A percentile compares a stretch with the other conserved stretches of the same genome.
These are phyloP conservation scores for Fusarium avenaceum DNA, from an alignment of 2,329 filamentous ascomycete species.

Conservation along the genomic window DNA sequence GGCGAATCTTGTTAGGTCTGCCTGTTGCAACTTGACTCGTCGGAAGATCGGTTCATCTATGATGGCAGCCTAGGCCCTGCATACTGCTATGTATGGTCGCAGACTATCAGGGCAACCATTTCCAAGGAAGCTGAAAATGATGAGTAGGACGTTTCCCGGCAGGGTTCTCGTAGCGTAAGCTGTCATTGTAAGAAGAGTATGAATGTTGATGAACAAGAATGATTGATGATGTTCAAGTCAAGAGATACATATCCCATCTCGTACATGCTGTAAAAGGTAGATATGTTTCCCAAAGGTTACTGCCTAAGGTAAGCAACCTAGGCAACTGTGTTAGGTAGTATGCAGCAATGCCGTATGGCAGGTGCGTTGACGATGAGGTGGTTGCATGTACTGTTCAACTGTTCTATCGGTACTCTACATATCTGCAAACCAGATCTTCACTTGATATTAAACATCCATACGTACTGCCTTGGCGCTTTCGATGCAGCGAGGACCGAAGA, in stretches of 20 bases:
- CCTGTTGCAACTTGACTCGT: neutral
- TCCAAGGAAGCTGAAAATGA: neutral
- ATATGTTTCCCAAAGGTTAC: neutral
- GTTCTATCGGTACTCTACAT: too few species aligned
- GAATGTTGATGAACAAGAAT: neutral
- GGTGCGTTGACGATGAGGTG: too few species aligned
- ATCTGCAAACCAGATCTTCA: too few species aligned
- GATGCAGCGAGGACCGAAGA: too few species aligned
- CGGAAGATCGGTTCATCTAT: too few species aligned
- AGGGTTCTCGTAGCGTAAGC: neutral
- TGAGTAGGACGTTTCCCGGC: neutral
- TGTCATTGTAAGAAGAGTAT: neutral
- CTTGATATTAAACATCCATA: too few species aligned
- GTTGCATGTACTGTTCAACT: too few species aligned
- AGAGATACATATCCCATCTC: neutral
- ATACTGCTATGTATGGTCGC: too few species aligned
- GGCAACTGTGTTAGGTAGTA: too few species aligned
- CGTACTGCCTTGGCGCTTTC: too few species aligned
- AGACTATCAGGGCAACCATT: neutral
- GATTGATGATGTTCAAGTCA: neutral
- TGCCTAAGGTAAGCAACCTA: neutral
- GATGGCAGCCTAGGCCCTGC: too few species aligned
- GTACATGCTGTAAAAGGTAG: neutral
- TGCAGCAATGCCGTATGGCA: too few species aligned
- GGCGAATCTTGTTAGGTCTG: neutral